Conservation (phyloP, 2,329 filamentous ascomycete species). For the Dissoconium aciculare region DNA sequence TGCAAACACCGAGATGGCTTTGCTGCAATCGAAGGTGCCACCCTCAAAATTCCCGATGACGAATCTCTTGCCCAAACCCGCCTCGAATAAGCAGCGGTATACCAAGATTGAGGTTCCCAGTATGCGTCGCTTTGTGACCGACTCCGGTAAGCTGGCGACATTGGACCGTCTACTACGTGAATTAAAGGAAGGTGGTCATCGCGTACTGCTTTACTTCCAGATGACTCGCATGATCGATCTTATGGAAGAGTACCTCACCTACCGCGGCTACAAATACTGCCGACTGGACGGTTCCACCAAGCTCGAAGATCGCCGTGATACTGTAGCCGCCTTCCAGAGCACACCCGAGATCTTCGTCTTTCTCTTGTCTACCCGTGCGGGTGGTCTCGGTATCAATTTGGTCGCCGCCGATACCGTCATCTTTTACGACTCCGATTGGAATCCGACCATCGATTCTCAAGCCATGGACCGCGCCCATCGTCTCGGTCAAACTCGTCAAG, state of each 20-base stretch:
- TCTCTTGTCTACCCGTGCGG: conserved; percentile 84
- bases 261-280: conserved; percentile 98
- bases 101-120: conserved; percentile 87
- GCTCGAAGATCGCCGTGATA: conserved; percentile 89
- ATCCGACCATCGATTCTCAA: conserved; percentile 95
- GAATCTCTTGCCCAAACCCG: conserved; percentile 59
- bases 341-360: conserved; percentile 94
- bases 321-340: conserved; percentile 91
- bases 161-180: conserved; percentile 75
- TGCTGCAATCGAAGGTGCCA: conserved; percentile 60
- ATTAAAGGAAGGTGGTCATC: conserved; percentile 83
- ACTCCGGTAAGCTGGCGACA: conserved; percentile 89
- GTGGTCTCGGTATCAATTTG: conserved; percentile 94
- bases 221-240: conserved; percentile 99
- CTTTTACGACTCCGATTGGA: conserved; percentile 99
- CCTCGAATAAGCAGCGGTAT: conserved; percentile 68
- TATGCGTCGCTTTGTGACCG: conserved; percentile 94
- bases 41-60: conserved; percentile 47
- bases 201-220: conserved; percentile 96
- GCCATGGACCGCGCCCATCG: conserved; percentile 98
- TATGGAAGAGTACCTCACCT: conserved; percentile 97
- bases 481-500: conserved; percentile 86
- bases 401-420: conserved; percentile 96
- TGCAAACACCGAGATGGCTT: conserved; percentile 51
- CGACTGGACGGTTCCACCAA: conserved; percentile 94